Percentiles rank a stretch among this genome's conserved stretches.
phyloP scores from a whole-genome alignment of 345 rosid genomes.

The Citrus australasica region DNA sequence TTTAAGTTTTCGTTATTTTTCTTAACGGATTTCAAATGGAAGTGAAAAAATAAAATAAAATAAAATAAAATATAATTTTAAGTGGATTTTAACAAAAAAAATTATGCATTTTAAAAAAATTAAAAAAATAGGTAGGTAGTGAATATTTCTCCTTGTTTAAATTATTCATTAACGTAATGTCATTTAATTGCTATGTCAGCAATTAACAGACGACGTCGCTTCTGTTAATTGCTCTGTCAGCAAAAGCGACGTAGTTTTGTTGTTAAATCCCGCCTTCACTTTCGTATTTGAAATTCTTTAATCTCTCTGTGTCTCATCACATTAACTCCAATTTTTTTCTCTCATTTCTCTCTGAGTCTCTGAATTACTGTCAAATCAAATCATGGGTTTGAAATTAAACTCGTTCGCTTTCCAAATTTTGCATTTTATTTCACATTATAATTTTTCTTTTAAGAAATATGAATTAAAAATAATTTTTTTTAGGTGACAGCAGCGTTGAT shows the following conservation, averaged over 20 bases:
- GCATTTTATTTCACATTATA: background rate
- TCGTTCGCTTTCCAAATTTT: background rate
- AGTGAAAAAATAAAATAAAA: accelerated
- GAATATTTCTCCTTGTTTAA: accelerated
- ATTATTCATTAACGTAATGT: too few species aligned
- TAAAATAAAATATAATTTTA: too few species aligned
- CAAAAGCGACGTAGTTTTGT: background rate
- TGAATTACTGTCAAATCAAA: background rate
- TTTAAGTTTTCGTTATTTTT: too few species aligned
- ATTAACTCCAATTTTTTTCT: background rate
- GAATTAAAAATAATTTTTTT: background rate
- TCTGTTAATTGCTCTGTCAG: too few species aligned
- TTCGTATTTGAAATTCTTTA: background rate
- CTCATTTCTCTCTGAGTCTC: background rate
- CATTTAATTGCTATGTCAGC: too few species aligned
- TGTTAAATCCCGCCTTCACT: background rate
- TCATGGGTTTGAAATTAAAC: slow-evolving; percentile 22
- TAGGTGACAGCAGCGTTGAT: slow-evolving; percentile 29
- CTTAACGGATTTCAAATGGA: accelerated
- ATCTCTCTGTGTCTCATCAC: background rate
- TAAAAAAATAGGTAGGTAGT: accelerated
- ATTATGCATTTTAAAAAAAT: too few species aligned
- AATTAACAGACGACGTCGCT: too few species aligned
- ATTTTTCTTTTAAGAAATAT: background rate
- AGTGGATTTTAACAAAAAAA: accelerated